Base-by-base conservation (phyloP, 2,329 filamentous ascomycete genomes). In the Trichothecium roseum region DNA sequence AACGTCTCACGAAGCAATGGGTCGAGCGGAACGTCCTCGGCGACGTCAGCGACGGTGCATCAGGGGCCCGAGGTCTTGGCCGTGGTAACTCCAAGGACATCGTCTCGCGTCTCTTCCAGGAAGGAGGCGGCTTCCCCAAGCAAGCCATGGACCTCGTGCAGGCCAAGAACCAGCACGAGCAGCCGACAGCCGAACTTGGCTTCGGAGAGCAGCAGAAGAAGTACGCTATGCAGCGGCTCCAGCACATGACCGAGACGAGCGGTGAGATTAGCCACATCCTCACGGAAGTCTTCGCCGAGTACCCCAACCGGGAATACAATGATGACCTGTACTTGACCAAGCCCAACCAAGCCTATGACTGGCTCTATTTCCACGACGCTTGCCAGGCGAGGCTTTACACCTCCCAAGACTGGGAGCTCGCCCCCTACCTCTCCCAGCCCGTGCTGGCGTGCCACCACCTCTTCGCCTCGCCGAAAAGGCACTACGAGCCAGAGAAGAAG, bases 401-500 rank as follows among this genome's bases (percentile, higher is more conserved):
- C n/a, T 79, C 74, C 40, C 89, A 95, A 54, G 88, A 94, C 37
- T 98, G 91, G 84, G 91, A 98, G 56, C 65, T 98, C 13, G 75
- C 74, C 1, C 80, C 85, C 0, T 98, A 98, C 54, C 72, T 96
- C 33, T 84, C 80, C 48, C 84, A 91, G 45, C 81, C 89, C 0
- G 73, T 91, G 13, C 72, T 96, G 2, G 91, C 85, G 4, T 95
- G 94, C 51, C 93, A 98, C 53, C 70, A 85, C 51, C 71, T 98
- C 10, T 98, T 98, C 51, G 84, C 88, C 4, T 81, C 84, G 1
- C 75, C 81, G 18, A 69, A 69, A 26, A 69, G 69, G 37, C 66
- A 66, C 48, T 65, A 63, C 38, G 65, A 71, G 33, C 62, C 56
- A 15, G 65, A 71, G 32, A 62, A 56, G 15, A 51, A 52, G 15